phyloP scores from a whole-genome alignment of 2,329 filamentous ascomycete genomes.

The Phialemoniopsis sp. region DNA sequence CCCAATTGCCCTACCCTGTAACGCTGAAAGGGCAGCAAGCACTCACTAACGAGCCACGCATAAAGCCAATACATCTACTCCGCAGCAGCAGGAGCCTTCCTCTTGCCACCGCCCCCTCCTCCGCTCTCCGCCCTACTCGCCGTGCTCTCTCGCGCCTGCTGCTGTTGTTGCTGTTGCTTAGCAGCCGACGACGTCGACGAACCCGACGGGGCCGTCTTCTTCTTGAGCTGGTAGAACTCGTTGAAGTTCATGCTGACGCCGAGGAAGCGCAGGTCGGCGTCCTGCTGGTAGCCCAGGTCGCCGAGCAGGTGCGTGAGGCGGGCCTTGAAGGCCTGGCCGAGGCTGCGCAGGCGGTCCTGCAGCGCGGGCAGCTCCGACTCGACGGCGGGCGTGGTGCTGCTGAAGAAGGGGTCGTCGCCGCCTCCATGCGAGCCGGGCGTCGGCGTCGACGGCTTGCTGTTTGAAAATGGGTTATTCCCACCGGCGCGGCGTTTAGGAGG shows the following conservation, averaged over 20 bases:
- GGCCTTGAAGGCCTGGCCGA: conserved; percentile 72
- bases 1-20: no score
- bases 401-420: conserved; percentile 13
- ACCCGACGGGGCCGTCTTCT: conserved; percentile 27
- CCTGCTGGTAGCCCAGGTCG: conserved; percentile 87
- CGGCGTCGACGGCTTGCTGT: conserved; percentile 9
- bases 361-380: conserved; percentile 67
- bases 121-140: not conserved
- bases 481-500: conserved; percentile 46
- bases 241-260: conserved; percentile 99
- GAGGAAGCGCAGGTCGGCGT: conserved; percentile 92
- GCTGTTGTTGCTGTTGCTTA: not conserved
- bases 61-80: no score
- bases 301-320: conserved; percentile 79
- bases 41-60: no score
- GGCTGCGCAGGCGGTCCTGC: conserved; percentile 65
- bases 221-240: conserved; percentile 82
- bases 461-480: conserved; percentile 9
- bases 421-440: conserved; percentile 2
- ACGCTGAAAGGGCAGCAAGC: no score
- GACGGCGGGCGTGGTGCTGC: conserved; percentile 52
- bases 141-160: not conserved
- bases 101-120: not conserved
- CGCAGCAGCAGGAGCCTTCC: no score
- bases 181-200: conserved; percentile 1